These are phyloP conservation scores for Nemania bipapillata DNA, from an alignment of 2,329 filamentous ascomycete genomes.

Conservation along the genomic window DNA sequence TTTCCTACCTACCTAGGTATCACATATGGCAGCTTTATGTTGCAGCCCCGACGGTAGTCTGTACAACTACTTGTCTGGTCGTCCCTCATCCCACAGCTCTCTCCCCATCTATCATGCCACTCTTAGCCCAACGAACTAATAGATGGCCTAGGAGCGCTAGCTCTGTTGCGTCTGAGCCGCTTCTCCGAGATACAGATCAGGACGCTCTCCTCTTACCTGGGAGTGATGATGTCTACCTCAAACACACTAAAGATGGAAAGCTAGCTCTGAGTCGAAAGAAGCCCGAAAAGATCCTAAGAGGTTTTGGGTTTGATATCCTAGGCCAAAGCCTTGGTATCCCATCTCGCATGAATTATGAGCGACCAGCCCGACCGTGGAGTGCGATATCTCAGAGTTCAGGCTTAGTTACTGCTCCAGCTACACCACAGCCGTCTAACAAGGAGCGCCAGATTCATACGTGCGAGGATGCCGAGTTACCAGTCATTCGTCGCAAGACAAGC, in stretches of 20 bases:
- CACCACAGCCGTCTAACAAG: not conserved
- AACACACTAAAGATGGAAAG: slow-evolving; percentile 44
- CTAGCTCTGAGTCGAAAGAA: slow-evolving; percentile 47
- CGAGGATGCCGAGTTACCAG: slow-evolving; percentile 6
- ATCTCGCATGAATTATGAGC: slow-evolving; percentile 44
- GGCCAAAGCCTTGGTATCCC: slow-evolving; percentile 45
- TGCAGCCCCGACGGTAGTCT: not conserved
- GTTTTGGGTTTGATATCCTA: slow-evolving; percentile 46
- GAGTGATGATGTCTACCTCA: slow-evolving; percentile 41
- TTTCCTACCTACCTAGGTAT: not conserved
- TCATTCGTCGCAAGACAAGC: not conserved
- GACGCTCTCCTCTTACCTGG: slow-evolving; percentile 39
- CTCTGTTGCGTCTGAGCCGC: slow-evolving; percentile 15
- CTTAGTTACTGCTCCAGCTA: slow-evolving; percentile 25
- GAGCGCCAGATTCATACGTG: not conserved
- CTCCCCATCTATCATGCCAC: not conserved
- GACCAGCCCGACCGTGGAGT: slow-evolving; percentile 31
- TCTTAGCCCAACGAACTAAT: slow-evolving; percentile 19
- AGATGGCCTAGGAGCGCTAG: slow-evolving; percentile 33
- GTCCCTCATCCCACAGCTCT: not conserved
- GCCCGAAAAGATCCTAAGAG: slow-evolving; percentile 37
- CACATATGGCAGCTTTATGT: not conserved
- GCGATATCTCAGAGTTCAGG: slow-evolving; percentile 37
- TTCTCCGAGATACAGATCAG: slow-evolving; percentile 13
- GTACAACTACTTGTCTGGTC: not conserved